These are phyloP conservation scores for Aspergillus sp. DNA, from an alignment of 2,329 filamentous ascomycete genomes.

Conservation along the genomic window DNA sequence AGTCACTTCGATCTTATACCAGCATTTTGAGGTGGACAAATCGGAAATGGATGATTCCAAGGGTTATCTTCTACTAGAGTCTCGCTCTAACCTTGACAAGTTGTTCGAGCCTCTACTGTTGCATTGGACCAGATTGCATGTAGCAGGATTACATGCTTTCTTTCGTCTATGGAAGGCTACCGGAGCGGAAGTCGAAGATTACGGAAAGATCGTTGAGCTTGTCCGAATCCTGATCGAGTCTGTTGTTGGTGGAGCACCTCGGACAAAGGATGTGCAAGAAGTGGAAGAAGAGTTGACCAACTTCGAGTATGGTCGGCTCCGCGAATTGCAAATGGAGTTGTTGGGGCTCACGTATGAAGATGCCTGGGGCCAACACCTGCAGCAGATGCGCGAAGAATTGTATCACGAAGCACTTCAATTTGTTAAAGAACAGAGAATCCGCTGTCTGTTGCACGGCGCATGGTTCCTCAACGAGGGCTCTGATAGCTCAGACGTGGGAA, in stretches of 20 bases:
- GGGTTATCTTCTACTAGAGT: conserved; percentile 72
- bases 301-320: conserved; percentile 75
- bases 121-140: conserved; percentile 91
- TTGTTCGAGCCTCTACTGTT: conserved; percentile 84
- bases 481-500: conserved; percentile 52
- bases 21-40: conserved; percentile 93
- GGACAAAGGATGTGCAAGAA: conserved; percentile 81
- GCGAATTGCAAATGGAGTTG: conserved; percentile 90
- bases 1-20: conserved; percentile 84
- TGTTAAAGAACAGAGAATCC: conserved; percentile 92
- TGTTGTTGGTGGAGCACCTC: conserved; percentile 77
- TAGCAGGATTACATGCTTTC: conserved; percentile 80
- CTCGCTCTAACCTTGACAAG: conserved; percentile 76
- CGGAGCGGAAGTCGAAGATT: conserved; percentile 79
- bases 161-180: conserved; percentile 92
- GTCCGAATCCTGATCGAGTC: conserved; percentile 87
- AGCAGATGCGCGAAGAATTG: conserved; percentile 86
- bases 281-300: conserved; percentile 86
- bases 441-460: conserved; percentile 81
- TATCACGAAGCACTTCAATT: conserved; percentile 91
- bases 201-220: conserved; percentile 89
- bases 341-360: conserved; percentile 90
- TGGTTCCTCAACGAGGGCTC: conserved; percentile 72
- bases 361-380: conserved; percentile 87
- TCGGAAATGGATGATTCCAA: conserved; percentile 76